Conservation (phyloP, 345 rosid species). For the Syzygium aqueum region DNA sequence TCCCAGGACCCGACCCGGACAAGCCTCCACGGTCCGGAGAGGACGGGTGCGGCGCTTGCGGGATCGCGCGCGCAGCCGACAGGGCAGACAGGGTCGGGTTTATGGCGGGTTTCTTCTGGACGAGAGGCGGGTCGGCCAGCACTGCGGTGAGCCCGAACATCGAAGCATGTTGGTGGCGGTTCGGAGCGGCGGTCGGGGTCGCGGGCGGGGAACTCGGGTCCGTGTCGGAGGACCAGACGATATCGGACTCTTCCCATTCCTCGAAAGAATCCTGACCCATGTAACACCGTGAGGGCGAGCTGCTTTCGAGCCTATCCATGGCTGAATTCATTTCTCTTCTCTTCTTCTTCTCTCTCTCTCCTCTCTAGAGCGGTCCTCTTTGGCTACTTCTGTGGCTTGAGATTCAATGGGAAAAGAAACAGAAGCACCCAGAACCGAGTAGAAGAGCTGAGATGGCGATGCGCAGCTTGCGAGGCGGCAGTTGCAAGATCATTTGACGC, state of each 20-base stretch:
- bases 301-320: neutral
- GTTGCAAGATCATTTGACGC: neutral
- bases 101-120: slow-evolving; percentile 1
- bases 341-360: neutral
- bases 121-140: neutral
- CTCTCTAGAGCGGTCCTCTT: neutral
- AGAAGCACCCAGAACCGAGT: neutral
- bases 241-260: slow-evolving; percentile 6
- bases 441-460: neutral
- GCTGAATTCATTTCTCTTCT: neutral
- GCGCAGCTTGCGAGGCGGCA: neutral
- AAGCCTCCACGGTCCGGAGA: neutral
- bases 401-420: neutral
- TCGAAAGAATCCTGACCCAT: neutral
- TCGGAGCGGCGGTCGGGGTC: neutral
- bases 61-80: slow-evolving; percentile 1
- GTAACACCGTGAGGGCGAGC: neutral
- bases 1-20: neutral
- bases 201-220: neutral
- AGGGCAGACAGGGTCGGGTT: slow-evolving; percentile 4
- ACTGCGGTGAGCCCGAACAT: neutral
- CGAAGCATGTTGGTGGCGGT: neutral
- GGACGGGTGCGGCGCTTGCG: neutral
- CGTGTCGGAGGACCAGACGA: neutral
- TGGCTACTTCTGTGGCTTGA: neutral